A percentile compares a stretch with the other conserved stretches of the same genome.
These are phyloP conservation scores for Isoetes engelmannii DNA, from an alignment of 83 land plant species.

Conservation along the genomic window DNA sequence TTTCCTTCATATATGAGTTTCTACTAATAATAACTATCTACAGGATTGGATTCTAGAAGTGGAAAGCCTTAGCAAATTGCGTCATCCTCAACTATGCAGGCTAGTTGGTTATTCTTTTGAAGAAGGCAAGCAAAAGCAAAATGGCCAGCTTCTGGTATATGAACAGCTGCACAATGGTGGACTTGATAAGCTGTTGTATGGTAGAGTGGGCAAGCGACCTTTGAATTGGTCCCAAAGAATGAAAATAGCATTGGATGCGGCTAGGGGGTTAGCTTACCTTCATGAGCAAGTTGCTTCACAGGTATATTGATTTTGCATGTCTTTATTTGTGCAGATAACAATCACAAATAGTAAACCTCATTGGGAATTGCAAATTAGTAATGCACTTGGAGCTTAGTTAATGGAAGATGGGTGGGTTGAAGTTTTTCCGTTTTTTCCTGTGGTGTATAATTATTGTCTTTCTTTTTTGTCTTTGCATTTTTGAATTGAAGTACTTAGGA, in stretches of 20 bases:
- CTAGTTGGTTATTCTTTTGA: constrained; percentile 75
- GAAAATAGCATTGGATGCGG: constrained; percentile 12
- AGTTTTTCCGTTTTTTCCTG: neutral
- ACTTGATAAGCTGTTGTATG: constrained; percentile 9
- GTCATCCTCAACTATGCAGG: constrained; percentile 63
- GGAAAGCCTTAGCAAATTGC: constrained; percentile 51
- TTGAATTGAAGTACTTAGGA: too few species aligned
- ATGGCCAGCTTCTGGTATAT: constrained; percentile 7
- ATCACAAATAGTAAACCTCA: too few species aligned
- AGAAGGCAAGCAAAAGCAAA: constrained; percentile 19
- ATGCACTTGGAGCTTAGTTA: neutral
- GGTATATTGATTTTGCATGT: neutral
- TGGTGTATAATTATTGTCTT: neutral
- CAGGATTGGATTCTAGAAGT: constrained; percentile 58
- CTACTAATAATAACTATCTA: too few species aligned
- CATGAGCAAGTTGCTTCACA: constrained; percentile 9
- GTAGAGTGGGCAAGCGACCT: neutral
- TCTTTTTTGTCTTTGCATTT: neutral
- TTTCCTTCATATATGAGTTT: too few species aligned
- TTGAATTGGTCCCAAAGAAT: constrained; percentile 16
- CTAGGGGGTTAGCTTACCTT: constrained; percentile 16
- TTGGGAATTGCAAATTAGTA: neutral
- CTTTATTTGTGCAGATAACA: neutral
- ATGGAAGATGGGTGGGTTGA: neutral
- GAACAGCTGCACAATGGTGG: neutral